Percentiles rank a stretch among this genome's conserved stretches.
These are phyloP conservation scores for Sporisorium reilianum DNA, from an alignment of 1,284 basidiomycete species.

Conservation along the genomic window DNA sequence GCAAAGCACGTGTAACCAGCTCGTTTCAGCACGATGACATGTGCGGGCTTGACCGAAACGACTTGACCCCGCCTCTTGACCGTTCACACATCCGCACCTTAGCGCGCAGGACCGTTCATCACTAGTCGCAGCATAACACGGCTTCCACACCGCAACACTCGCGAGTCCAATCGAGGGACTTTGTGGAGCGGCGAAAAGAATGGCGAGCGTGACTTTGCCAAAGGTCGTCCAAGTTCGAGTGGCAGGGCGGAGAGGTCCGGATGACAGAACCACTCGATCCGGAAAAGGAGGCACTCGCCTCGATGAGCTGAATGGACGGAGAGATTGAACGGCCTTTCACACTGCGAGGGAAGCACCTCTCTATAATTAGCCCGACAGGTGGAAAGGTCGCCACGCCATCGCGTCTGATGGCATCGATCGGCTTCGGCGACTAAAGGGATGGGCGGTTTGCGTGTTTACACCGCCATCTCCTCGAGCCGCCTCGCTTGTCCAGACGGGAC, in stretches of 20 bases:
- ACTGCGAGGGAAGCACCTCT: not conserved
- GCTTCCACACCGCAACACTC: not conserved
- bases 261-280: too few relatives aligned
- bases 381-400: not conserved
- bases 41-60: not conserved
- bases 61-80: not conserved
- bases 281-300: not conserved
- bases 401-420: not conserved
- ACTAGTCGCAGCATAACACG: not conserved
- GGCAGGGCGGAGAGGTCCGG: too few relatives aligned
- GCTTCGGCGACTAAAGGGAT: conserved; percentile 1
- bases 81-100: too few relatives aligned
- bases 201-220: too few relatives aligned
- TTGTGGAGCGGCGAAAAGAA: too few relatives aligned
- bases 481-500: not conserved
- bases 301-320: not conserved
- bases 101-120: not conserved
- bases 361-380: conserved; percentile 2
- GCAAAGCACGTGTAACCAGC: not conserved
- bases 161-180: too few relatives aligned
- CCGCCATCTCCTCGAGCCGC: not conserved
- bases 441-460: not conserved
- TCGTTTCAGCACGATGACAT: not conserved
- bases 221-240: too few relatives aligned
- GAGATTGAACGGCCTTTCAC: not conserved